Base-by-base conservation (phyloP, 2,329 filamentous ascomycete species). In the Curvularia hawaiiensis region DNA sequence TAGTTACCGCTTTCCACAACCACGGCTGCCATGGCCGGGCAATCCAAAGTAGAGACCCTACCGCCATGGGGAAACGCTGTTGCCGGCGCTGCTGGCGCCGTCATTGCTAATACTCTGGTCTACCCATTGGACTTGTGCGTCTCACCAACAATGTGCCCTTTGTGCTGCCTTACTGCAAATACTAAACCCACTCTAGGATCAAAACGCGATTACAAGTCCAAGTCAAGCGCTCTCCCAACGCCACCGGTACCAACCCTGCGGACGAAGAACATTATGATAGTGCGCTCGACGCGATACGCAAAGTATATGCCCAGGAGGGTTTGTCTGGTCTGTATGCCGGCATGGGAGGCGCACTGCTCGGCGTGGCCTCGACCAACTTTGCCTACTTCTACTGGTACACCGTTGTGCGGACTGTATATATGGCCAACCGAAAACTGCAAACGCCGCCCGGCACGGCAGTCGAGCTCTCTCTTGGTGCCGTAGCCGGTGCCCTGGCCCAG, bases 311-410 rank as follows among this genome's bases (percentile, higher is more conserved):
- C 55, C 87, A 87, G 52, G 95, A 99, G 66, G 95, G 95, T 31
- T 55, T 95, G 9, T 71, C 81, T 46, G 95, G 95, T 7, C 85
- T 99, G 8, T 99, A 99, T 72, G 87, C 90, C 51, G 95, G 95
- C 59, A 93, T 99, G 75, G 84, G 87, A 59, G 93, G 94, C 50
- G 88, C 93, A 4, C 82, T 99, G 18, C 80, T 98, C 50, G 95
- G 95, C 52, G 95, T 99, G 35, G 94, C 92, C 1, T 97, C 93
- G 26, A 98, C 94, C 51, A 99, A 99, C 78, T 99, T 99, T 75
- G 95, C 95, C 70, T 99, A 99, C 80, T 99, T 99, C 77, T 99
- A 99, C 81, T 98, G 94, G 93, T 98, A 98, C 77, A 94, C 92
- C 5, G 80, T 95, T 28, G 91, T 97, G 31, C 88, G 95, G 62